A percentile compares a stretch with the other conserved stretches of the same genome.
phyloP scores from a whole-genome alignment of 2,329 filamentous ascomycete genomes.

The Beauveria rudraprayagi region DNA sequence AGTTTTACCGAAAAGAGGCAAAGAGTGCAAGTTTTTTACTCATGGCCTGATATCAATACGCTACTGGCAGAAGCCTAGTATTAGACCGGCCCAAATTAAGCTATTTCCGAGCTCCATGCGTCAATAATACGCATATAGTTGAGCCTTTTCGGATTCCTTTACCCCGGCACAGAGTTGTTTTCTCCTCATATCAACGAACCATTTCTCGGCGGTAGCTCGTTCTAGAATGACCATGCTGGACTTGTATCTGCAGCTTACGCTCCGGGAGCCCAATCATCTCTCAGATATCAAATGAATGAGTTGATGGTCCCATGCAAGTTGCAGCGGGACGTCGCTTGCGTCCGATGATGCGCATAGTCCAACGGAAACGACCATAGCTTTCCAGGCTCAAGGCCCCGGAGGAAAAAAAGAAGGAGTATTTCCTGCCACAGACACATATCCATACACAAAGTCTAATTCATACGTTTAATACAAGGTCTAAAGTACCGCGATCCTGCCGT shows the following conservation, averaged over 20 bases:
- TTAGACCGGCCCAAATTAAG: no score
- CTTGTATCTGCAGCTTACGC: neutral
- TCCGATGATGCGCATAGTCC: neutral
- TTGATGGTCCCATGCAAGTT: neutral
- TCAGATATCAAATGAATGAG: neutral
- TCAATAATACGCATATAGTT: neutral
- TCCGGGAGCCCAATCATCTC: neutral
- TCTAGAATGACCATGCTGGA: neutral
- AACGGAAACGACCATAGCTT: neutral
- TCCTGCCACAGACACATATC: neutral
- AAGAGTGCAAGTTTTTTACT: no score
- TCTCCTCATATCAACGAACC: neutral
- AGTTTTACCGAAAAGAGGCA: no score
- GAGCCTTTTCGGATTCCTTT: neutral
- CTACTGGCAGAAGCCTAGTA: no score
- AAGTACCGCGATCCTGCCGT: no score
- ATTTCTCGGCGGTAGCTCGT: neutral
- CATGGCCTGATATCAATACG: no score
- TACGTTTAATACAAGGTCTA: neutral
- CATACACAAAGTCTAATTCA: neutral
- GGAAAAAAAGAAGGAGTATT: neutral
- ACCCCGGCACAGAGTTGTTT: neutral
- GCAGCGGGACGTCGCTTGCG: neutral
- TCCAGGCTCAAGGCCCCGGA: no score
- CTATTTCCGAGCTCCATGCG: neutral